Base-by-base conservation (phyloP, 2,329 filamentous ascomycete species). In the Zasmidium angulare region DNA sequence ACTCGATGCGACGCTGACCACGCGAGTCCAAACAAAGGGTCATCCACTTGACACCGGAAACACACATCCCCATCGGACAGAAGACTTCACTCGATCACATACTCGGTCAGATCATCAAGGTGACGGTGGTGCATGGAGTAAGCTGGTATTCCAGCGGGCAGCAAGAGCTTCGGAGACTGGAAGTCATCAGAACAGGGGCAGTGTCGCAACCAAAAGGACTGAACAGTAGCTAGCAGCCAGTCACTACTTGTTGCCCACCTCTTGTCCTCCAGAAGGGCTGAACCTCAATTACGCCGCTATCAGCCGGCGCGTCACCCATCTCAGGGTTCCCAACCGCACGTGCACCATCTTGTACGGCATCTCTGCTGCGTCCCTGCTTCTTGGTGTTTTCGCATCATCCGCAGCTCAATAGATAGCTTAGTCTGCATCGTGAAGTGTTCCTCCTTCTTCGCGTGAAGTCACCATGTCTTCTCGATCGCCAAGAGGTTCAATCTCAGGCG, bases 401-500 rank as follows among this genome's bases (percentile, higher is more conserved):
- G 52, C 55, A 59, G 55, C 62, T 51, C 21, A 52, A 43, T 66
- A 65, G 60, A 64, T 66, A 66, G 64, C 64, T 62, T 58, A 58
- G 55, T 46, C 56, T 63, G 57, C 62, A 62, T 63, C 59, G 57
- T 64, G 62, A 71, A 58, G 58, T 61, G 54, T 57, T 63, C 58
- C 49, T 21, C 46, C 55, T 55, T 48, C 61, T 59, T 55, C 55
- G 60, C 53, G 63, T 66, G 63, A 64, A 61, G 57, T 58, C 63
- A 82, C 77, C 79, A 89, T 89, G 86, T 86, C 85, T 76, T 80
- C 82, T 61, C 63, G 62, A 58, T 73, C 71, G 55, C 71, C 71
- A 52, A 63, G 70, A 68, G 67, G 63, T 50, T 72, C 71, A n/a
- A 60, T 73, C 58, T 72, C 70, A n/a, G 66, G 81, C 81, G 66